Evolutionary conservation across 129 eudicot genomes (phyloP), one percentile per base, ranked within the genome.

Genomic region (Cynara cardunculus): DNA sequence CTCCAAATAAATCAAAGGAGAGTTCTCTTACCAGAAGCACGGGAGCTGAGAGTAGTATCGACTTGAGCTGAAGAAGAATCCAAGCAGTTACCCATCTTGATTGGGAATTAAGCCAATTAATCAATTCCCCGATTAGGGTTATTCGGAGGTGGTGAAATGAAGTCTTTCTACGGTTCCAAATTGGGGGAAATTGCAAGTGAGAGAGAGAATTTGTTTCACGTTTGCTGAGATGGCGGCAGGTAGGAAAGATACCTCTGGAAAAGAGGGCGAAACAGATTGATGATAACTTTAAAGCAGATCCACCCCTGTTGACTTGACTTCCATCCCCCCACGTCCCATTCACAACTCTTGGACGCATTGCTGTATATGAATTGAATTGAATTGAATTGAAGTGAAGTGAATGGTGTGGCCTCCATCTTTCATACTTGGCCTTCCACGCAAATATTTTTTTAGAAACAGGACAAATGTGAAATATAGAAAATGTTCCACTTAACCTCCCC

Each of bases 61-160:
- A 91, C 91, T 85, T 80, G 88, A 56, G 96, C 93, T 64, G 96
- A 83, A 18, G 93, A 84, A 8, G 91, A 87, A 79, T 80, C 86
- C 14, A 87, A 37, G 73, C 93, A 91, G 70, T 91, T 91, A 2
- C 93, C 96, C 96, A 91, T 91, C 41, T 22, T 27, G 56, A 41
- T 14, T 4, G 21, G 28, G 7, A 27, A 59, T 16, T 1, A 34
- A 35, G 10, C 35, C 73, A 69, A 69, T 69, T 69, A 30, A n/a
- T 10, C 44, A 5, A 30, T 7, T 69, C 41, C 44, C 73, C 44
- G 21, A 30, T 28, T 30, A 18, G 22, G 65, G 65, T 19, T 41
- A 3, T 46, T 53, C 18, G 8, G 22, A 18, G 62, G 19, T 53
- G 7, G n/a, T n/a, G 65, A 56, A 56, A 56, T n/a, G 24, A 56